Evolutionary conservation across 129 eudicot genomes (phyloP), one percentile per base, ranked within the genome.

Genomic region (Deinandra increscens): DNA sequence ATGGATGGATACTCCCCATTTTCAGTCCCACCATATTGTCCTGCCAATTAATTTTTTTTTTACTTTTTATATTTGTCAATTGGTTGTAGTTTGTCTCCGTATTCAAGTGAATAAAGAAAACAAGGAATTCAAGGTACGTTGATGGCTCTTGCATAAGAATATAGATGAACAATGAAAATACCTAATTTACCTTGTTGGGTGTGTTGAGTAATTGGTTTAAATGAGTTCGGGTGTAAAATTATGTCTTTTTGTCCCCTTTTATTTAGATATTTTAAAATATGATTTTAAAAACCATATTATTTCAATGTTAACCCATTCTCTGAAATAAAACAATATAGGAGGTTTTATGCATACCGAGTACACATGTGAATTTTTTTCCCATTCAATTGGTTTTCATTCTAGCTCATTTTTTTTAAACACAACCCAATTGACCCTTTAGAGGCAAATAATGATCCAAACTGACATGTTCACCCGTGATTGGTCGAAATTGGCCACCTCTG

Each of bases 81-180:
- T 41, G 29, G 37, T 44, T 37, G 60, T 86, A 86, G 96, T 89
- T 69, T 77, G 94, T 70, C 94, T 89, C 43, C 94, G 96, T 43
- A 89, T 86, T 61, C 96, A 89, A 84, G 96, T 86, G 64, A 89
- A 89, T 83, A 86, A 89, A 84, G 94, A 89, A 54, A 89, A 89
- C 90, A 89, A 89, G 87, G 96, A 89, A 78, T 89, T 86, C 72
- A 89, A 89, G 96, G 96, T 89, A 82, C 20, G 56, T 0, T 64
- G 65, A 6, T 60, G 10, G 14, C 7, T 60, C 18, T 45, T 76
- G 65, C 70, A 23, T 36, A 19, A 29, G 4, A 60, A 22, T 60
- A 39, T 41, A 42, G 54, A 46, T 69, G 58, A 22, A 46, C n/a
- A 15, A 46, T 69, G 58, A 22, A 46, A 22, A 15, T 10, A 23